phyloP scores from a whole-genome alignment of 1,139 yeast species.

The Taphrina betulina region DNA sequence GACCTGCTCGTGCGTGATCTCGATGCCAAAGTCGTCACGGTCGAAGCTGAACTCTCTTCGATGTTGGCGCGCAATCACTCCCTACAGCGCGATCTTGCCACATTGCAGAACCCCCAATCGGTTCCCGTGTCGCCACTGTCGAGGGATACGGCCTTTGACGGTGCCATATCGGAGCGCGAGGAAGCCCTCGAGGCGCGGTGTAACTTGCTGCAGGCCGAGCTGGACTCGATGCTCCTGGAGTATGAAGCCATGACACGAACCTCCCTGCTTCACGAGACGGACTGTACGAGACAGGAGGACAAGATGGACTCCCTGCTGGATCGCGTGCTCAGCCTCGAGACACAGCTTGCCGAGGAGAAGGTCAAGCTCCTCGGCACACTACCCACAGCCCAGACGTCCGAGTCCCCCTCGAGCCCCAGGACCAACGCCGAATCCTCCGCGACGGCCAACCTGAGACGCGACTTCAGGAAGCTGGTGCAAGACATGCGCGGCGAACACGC shows the following conservation, averaged over 20 bases:
- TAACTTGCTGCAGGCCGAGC: slow-evolving; percentile 34
- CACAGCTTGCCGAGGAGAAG: slow-evolving; percentile 35
- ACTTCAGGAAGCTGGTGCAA: slow-evolving; percentile 37
- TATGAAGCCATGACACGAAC: slow-evolving; percentile 36
- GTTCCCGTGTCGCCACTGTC: too few relatives aligned
- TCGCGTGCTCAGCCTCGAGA: slow-evolving; percentile 36
- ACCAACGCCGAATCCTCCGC: slow-evolving; percentile 30
- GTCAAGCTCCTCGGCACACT: slow-evolving; percentile 33
- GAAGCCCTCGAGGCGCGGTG: slow-evolving; percentile 19
- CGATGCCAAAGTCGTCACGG: background rate
- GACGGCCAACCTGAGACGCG: slow-evolving; percentile 36
- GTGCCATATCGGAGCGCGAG: background rate
- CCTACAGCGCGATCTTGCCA: too few relatives aligned
- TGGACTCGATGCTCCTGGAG: slow-evolving; percentile 35
- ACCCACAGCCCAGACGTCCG: background rate
- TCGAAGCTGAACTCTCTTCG: background rate
- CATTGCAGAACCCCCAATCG: background rate
- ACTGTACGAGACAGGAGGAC: slow-evolving; percentile 35
- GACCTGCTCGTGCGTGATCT: background rate
- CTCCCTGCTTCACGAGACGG: slow-evolving; percentile 35
- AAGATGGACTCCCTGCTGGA: slow-evolving; percentile 35
- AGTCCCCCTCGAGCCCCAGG: slow-evolving; percentile 6
- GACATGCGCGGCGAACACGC: slow-evolving; percentile 37
- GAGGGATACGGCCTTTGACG: too few relatives aligned
- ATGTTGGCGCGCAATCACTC: too few relatives aligned